Conservation (phyloP, 2,329 filamentous ascomycete species). For the Clonostachys rosea region DNA sequence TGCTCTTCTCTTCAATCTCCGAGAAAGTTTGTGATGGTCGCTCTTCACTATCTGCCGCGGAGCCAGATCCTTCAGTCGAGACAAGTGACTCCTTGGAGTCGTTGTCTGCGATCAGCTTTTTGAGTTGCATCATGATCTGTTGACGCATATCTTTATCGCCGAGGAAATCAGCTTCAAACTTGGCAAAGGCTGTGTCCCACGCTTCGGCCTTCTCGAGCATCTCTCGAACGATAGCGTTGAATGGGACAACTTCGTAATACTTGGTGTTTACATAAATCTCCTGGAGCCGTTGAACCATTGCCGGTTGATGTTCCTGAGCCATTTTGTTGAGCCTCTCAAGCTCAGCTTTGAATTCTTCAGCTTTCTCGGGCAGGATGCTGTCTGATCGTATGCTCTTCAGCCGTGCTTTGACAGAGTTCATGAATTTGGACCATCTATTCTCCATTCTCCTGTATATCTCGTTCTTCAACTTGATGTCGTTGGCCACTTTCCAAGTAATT, state of each 20-base stretch:
- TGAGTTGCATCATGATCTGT: conserved; percentile 85
- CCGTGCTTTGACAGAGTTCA: conserved; percentile 77
- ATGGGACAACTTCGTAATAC: conserved; percentile 94
- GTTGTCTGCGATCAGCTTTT: conserved; percentile 90
- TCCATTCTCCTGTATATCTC: conserved; percentile 81
- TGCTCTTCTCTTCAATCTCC: conserved; percentile 41
- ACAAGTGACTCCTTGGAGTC: conserved; percentile 73
- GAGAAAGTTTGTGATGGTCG: conserved; percentile 37
- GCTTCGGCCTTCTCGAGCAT: conserved; percentile 91
- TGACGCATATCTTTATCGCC: conserved; percentile 95
- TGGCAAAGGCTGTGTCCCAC: conserved; percentile 86
- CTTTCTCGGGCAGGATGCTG: conserved; percentile 82
- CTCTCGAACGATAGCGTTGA: conserved; percentile 82
- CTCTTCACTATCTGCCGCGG: conserved; percentile 46
- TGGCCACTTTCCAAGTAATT: conserved; percentile 97
- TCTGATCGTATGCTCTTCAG: conserved; percentile 88
- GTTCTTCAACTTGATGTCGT: conserved; percentile 89
- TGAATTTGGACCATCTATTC: conserved; percentile 80
- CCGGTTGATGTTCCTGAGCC: conserved; percentile 76
- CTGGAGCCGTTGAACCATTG: conserved; percentile 73
- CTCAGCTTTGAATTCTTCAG: conserved; percentile 75
- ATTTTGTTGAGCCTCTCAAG: conserved; percentile 74
- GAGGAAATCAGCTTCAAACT: conserved; percentile 91
- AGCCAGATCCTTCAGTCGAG: conserved; percentile 62
- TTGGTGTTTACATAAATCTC: conserved; percentile 89